Conservation (phyloP, 2,329 filamentous ascomycete genomes). For the Tolypocladium nubicola region DNA sequence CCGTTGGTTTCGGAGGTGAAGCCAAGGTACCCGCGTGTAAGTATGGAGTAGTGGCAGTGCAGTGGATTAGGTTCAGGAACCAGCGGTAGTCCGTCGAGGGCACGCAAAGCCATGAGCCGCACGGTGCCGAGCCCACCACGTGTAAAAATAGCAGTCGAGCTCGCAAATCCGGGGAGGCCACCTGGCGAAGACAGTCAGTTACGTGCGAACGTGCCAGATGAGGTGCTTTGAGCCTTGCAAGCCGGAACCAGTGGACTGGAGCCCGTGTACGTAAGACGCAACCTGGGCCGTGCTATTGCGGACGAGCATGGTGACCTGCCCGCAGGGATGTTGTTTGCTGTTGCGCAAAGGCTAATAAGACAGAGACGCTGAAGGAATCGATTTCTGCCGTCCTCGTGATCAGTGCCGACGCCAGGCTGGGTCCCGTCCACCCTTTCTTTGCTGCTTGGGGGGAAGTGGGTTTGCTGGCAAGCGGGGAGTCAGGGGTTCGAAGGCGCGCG, state of each 20-base stretch:
- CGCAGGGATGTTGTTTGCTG: neutral
- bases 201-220: neutral
- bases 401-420: constrained; percentile 9
- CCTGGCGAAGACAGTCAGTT: neutral
- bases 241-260: neutral
- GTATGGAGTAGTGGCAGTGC: neutral
- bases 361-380: neutral
- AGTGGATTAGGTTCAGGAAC: neutral
- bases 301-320: constrained; percentile 2
- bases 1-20: neutral
- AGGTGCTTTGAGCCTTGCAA: neutral
- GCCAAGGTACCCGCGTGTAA: neutral
- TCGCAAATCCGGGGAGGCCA: neutral
- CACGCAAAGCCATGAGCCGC: neutral
- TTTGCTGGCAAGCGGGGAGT: neutral
- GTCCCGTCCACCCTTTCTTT: constrained; percentile 1
- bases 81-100: neutral
- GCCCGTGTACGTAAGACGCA: constrained; percentile 1
- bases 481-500: neutral
- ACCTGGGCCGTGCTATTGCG: neutral
- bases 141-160: neutral
- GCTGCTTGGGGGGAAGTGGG: neutral
- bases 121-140: neutral
- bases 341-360: neutral
- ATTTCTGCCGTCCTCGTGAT: constrained; percentile 17